Percentiles rank a stretch among this genome's conserved stretches.
These are phyloP conservation scores for Pulveroboletus sp. DNA, from an alignment of 768 basidiomycete species.

Conservation along the genomic window DNA sequence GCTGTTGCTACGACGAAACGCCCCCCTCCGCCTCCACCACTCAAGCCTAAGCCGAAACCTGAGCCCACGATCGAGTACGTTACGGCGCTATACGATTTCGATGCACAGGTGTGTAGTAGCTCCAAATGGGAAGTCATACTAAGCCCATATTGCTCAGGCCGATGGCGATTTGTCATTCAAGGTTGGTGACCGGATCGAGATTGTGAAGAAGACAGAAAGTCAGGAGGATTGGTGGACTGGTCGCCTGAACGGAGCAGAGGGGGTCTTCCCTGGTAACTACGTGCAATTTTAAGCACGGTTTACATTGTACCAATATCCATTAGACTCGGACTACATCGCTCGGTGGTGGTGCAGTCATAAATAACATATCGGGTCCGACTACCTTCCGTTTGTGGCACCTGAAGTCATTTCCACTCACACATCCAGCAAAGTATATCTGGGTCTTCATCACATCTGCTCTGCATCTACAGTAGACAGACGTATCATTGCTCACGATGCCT, in stretches of 20 bases:
- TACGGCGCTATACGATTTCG: constrained; percentile 92
- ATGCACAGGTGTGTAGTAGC: constrained; percentile 60
- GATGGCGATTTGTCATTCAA: constrained; percentile 90
- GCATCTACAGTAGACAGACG: background rate
- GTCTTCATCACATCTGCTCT: background rate
- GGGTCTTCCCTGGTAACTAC: constrained; percentile 81
- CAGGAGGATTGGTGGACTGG: constrained; percentile 99
- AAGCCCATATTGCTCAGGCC: constrained; percentile 42
- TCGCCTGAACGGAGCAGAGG: constrained; percentile 70
- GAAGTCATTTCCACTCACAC: background rate
- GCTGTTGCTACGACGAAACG: constrained; percentile 49
- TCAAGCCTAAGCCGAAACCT: constrained; percentile 83
- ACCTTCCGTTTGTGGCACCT: background rate
- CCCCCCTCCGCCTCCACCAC: constrained; percentile 87
- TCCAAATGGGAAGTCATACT: background rate
- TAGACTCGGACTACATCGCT: background rate
- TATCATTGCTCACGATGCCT: constrained; percentile 16
- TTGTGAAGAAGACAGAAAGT: constrained; percentile 76
- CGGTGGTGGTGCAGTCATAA: background rate
- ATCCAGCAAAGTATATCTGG: background rate
- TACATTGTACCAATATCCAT: background rate
- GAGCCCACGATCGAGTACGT: constrained; percentile 66
- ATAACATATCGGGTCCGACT: background rate
- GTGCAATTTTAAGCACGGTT: constrained; percentile 20
- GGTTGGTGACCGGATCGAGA: constrained; percentile 85